These are phyloP conservation scores for Cenchrus fungigraminus DNA, from an alignment of 176 grass and related monocot genomes.

Conservation along the genomic window DNA sequence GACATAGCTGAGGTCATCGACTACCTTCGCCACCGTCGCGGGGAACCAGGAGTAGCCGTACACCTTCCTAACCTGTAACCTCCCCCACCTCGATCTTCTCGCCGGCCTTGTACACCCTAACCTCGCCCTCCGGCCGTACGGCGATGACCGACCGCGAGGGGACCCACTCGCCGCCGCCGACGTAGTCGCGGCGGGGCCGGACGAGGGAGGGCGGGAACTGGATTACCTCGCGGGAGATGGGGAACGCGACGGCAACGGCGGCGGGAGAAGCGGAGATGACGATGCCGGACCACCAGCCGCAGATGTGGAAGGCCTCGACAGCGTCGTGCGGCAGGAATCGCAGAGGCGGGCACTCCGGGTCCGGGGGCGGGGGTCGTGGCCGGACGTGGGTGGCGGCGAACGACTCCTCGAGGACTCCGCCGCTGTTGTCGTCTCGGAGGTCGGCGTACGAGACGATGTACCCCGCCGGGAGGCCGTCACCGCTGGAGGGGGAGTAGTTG, in stretches of 20 bases:
- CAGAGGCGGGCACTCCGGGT: neutral
- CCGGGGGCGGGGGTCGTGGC: neutral
- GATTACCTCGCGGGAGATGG: conserved; percentile 50
- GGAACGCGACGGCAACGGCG: conserved; percentile 45
- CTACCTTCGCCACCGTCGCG: conserved; percentile 39
- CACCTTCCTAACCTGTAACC: conserved; percentile 19
- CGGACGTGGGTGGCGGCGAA: conserved; percentile 37
- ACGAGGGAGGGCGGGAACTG: conserved; percentile 22
- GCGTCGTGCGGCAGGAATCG: conserved; percentile 26
- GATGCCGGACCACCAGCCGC: conserved; percentile 62
- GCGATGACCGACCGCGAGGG: conserved; percentile 19
- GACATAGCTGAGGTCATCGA: conserved; percentile 39
- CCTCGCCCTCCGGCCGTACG: neutral
- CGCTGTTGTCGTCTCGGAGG: conserved; percentile 26
- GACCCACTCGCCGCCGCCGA: conserved; percentile 50
- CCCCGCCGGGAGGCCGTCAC: neutral
- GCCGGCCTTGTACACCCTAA: conserved; percentile 39
- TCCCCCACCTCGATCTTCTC: conserved; percentile 9
- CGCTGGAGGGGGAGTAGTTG: neutral
- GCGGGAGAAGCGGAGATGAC: neutral
- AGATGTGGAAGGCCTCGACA: conserved; percentile 59
- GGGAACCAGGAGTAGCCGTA: conserved; percentile 56
- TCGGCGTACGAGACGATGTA: conserved; percentile 40
- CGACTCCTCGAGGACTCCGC: conserved; percentile 25
- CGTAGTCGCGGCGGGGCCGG: conserved; percentile 47